Evolutionary conservation across 176 grass and related monocot genomes (phyloP).

Genomic region (Cenchrus purpureus): DNA sequence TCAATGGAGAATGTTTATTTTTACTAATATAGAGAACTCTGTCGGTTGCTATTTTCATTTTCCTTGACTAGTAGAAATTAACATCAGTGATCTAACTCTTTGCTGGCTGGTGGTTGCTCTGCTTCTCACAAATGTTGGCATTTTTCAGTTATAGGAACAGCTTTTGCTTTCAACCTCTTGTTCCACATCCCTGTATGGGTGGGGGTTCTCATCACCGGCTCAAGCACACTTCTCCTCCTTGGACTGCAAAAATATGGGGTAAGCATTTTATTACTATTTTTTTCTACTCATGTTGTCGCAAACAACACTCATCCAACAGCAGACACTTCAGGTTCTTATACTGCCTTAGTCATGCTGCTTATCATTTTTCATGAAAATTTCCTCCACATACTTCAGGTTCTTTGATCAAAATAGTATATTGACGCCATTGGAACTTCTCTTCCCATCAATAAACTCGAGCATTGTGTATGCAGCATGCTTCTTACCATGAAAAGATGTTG

Average conservation of each 20-base stretch:
- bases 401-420: neutral
- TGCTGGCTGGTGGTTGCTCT: neutral
- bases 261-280: slow-evolving; percentile 16
- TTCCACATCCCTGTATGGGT: slow-evolving; percentile 75
- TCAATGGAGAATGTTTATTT: neutral
- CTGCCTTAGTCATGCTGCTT: neutral
- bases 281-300: neutral
- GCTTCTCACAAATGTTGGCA: neutral
- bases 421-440: neutral
- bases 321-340: neutral
- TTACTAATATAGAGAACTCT: neutral
- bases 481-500: neutral
- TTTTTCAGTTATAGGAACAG: slow-evolving; percentile 67
- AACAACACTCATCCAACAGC: neutral
- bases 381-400: neutral
- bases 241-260: slow-evolving; percentile 86
- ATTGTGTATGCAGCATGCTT: neutral
- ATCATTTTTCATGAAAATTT: neutral
- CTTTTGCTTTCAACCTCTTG: slow-evolving; percentile 80
- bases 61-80: neutral
- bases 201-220: slow-evolving; percentile 74
- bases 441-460: neutral
- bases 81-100: neutral
- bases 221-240: slow-evolving; percentile 71
- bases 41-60: neutral